Base-by-base conservation (phyloP, 371 early-diverging fungal species). In the Mucor saturninus region DNA sequence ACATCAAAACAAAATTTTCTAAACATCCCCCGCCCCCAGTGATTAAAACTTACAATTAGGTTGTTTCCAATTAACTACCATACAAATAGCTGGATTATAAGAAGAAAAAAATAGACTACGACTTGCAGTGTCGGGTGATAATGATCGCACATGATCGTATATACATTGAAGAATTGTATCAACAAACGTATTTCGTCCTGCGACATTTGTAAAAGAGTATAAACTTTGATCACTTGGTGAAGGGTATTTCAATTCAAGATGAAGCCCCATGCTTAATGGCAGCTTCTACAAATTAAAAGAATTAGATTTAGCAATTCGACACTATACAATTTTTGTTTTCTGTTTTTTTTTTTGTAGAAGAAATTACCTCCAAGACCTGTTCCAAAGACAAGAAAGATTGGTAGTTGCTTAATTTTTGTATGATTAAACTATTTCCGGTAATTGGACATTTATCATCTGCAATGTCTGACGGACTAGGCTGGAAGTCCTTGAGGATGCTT, bases 41-140 rank as follows among this genome's bases (percentile, higher is more conserved):
- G 21, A 21, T 0, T 21, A 21, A 2, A 11, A 81, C 88, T 75
- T 77, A 91, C 87, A 98, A 73, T 97, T 96, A 38, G 97, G 97
- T 69, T 98, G 98, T 75, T 98, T 98, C 97, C 96, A 96, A 75
- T 94, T 98, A 51, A 96, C 75, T 5, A 94, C 91, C 40, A 92
- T 92, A 78, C 98, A 98, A 6, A 95, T 89, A 14, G 86, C 77
- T 13, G 96, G 94, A 71, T 94, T 94, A 77, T 93, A 93, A 0
- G 94, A 93, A 10, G 91, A 89, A 70, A 96, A 95, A 73, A 97
- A 78, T 21, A 81, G 62, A 54, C 72, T 71, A 14, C 75, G 68
- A 38, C 75, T 77, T 26, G 59, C 61, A 1, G 68, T 73, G 54
- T 70, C 68, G 9, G 73, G 54, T 8, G 74, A 60, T 59, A 76